Evolutionary conservation across 371 early-diverging fungal species (phyloP), one percentile per base, ranked within the genome.

Genomic region (Mortierella sp.): DNA sequence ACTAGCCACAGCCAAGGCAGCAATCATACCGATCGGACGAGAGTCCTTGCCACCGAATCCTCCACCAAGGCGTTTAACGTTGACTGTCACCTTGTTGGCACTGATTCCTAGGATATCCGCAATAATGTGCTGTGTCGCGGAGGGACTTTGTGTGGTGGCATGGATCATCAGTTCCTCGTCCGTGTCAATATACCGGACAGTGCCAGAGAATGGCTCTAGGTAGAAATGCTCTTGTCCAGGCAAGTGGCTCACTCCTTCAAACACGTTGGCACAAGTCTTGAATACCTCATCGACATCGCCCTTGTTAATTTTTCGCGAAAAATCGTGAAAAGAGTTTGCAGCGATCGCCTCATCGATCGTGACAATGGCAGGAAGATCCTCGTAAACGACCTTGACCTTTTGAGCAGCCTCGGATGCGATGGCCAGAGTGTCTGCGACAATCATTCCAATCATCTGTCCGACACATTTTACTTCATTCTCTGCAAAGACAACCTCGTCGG

Each of bases 11-110:
- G 89, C 88, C 48, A 86, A 64, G 0, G 81, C 85, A 26, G 81
- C 77, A 2, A 82, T 66, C 23, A 90, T 59, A 44, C 79, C 74
- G 7, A 81, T 75, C 0, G 87, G 81, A 15, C 91, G 81, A 43
- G 87, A 83, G 66, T 93, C 92, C 70, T 93, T 93, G 48, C 91
- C 91, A 48, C 93, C 92, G 63, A 93, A 93, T 4, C 91, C 93
- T 60, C 93, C 93, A 57, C 93, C 92, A 60, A 90, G 53, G 21
- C 92, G 88, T 80, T 90, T 90, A 57, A 83, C 85, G 18, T 85
- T 83, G 70, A 85, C 83, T 25, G 83, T 82, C 45, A 91, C 69
- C 56, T 85, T 84, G 80, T 85, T 86, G 18, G 86, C 75, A 0
- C 86, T 83, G 48, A 89, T 77, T 21, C 89, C 91, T 14, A 92